Conservation (phyloP, 352 stramenopile genomes). For the Plasmopara viticola region DNA sequence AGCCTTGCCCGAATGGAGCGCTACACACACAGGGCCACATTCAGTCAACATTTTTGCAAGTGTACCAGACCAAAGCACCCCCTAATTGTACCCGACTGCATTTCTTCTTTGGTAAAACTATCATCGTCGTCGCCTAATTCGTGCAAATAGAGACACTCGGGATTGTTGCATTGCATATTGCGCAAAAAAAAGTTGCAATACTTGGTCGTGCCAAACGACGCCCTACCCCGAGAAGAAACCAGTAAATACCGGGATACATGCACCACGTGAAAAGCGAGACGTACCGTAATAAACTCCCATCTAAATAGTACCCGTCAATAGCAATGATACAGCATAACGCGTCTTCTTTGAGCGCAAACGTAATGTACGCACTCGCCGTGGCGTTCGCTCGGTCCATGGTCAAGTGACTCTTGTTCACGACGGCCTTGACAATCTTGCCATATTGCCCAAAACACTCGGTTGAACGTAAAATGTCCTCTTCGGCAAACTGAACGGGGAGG, state of each 20-base stretch:
- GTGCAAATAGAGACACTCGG: slow-evolving; percentile 93
- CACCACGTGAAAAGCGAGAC: background rate
- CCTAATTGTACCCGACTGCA: slow-evolving; percentile 67
- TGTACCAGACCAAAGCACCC: background rate
- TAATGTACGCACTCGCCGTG: slow-evolving; percentile 91
- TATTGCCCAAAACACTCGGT: slow-evolving; percentile 92
- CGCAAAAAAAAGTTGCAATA: slow-evolving; percentile 94
- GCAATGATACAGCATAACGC: slow-evolving; percentile 87
- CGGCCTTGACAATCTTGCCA: slow-evolving; percentile 90
- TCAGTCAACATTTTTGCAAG: too few relatives aligned
- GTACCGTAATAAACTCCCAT: slow-evolving; percentile 68
- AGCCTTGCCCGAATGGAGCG: slow-evolving; percentile 66
- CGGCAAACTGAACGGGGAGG: slow-evolving; percentile 75
- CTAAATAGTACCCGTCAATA: slow-evolving; percentile 87
- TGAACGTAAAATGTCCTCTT: slow-evolving; percentile 79
- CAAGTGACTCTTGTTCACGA: slow-evolving; percentile 86
- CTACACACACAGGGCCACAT: slow-evolving; percentile 11
- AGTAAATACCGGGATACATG: background rate
- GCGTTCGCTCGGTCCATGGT: slow-evolving; percentile 62
- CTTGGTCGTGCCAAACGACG: slow-evolving; percentile 93
- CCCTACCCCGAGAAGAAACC: slow-evolving; percentile 27
- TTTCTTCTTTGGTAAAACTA: slow-evolving; percentile 94
- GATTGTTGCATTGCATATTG: slow-evolving; percentile 89
- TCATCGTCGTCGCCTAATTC: slow-evolving; percentile 88
- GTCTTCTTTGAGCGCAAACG: slow-evolving; percentile 88